phyloP scores from a whole-genome alignment of 768 basidiomycete species.

The Hygrocybe coccinea region DNA sequence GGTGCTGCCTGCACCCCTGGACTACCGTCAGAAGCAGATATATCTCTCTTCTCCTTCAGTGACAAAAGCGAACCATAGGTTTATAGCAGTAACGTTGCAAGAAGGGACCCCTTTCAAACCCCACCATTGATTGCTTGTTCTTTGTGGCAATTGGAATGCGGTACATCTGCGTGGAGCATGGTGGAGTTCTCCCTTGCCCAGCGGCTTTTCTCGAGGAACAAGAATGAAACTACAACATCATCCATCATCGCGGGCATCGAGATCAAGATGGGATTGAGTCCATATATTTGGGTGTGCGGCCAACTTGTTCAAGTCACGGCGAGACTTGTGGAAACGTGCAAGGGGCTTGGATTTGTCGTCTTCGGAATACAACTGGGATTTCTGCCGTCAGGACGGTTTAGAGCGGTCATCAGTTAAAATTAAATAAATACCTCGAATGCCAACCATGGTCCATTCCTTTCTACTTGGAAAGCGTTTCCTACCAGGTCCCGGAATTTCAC shows the following conservation, averaged over 20 bases:
- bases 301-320: slow-evolving; percentile 16
- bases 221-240: slow-evolving; percentile 37
- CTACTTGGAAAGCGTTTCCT: slow-evolving; percentile 39
- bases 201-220: slow-evolving; percentile 39
- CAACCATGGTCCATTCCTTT: slow-evolving; percentile 35
- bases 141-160: not conserved
- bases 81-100: no score
- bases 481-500: slow-evolving; percentile 32
- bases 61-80: no score
- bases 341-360: slow-evolving; percentile 34
- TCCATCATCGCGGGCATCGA: slow-evolving; percentile 35
- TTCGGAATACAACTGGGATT: slow-evolving; percentile 31
- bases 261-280: not conserved
- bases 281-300: slow-evolving; percentile 12
- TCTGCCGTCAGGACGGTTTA: not conserved
- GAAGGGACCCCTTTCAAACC: no score
- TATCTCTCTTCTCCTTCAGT: no score
- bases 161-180: slow-evolving; percentile 13
- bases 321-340: slow-evolving; percentile 33
- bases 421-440: slow-evolving; percentile 29
- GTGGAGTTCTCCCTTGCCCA: slow-evolving; percentile 28
- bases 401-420: not conserved
- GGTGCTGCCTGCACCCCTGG: no score
- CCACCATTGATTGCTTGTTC: no score
- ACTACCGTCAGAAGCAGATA: no score